Evolutionary conservation across 2,329 filamentous ascomycete species (phyloP), one percentile per base, ranked within the genome.

Genomic region (Huntiella abstrusa): DNA sequence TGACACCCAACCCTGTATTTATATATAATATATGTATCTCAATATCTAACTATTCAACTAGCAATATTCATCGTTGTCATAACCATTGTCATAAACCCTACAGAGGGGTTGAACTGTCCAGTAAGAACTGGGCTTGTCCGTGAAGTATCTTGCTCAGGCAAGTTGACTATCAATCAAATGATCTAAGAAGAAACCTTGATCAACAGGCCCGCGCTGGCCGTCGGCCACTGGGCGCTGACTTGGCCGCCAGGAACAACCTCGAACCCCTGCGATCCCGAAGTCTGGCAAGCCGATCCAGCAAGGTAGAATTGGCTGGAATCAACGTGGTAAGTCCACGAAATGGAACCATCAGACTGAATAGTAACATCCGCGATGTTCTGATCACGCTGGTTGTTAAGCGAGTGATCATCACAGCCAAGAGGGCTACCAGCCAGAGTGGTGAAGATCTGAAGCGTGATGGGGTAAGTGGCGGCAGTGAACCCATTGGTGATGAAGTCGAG

Each of bases 391-490:
- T 57, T 57, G 13, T 55, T 56, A 1, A 54, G 54, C 10, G 48
- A 37, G 8, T 54, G 49, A 12, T 49, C 16, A 1, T 50, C 42
- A 13, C 54, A 55, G 10, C 37, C 46, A 4, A 54, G 53, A 1
- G 56, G 55, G 10, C 55, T 53, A 33, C 43, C 35, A 13, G 44
- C 37, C 32, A 36, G 13, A 4, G 53, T 55, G 15, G 53, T 54
- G 51, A 54, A 59, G 38, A 59, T 36, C 49, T 59, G 57, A 32
- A 59, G 47, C 49, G 55, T 55, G 49, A 53, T 57, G 33, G 54
- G 56, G 15, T 43, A 45, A 11, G 49, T 48, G 7, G 46, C 49
- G 5, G 52, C 52, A 43, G 44, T 52, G 52, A 59, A 43, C 22
- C 43, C 43, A 5, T 34, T 22, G 5, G 43, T 34, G 16, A 43